Conservation (phyloP, 768 basidiomycete genomes). For the Mycena floridula region DNA sequence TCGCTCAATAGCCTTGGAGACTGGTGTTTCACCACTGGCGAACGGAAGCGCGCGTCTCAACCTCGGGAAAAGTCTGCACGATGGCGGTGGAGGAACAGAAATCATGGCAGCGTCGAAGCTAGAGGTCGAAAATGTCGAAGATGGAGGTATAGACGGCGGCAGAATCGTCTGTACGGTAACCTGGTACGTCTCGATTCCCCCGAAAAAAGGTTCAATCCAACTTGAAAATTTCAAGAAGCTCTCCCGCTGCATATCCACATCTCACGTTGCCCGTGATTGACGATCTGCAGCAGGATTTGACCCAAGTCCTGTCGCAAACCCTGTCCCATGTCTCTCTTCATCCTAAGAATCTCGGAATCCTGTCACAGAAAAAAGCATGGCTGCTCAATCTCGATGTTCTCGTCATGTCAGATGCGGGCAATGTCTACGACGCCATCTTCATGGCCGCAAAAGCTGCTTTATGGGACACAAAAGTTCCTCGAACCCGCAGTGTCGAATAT, state of each 20-base stretch:
- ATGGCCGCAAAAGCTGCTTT: conserved; percentile 74
- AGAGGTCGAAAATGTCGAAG: conserved; percentile 59
- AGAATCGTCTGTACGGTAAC: conserved; percentile 63
- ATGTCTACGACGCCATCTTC: conserved; percentile 72
- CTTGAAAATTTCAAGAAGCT: conserved; percentile 42
- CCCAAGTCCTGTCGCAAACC: conserved; percentile 53
- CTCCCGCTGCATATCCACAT: conserved; percentile 75
- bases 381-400: conserved; percentile 69
- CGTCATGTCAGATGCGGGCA: conserved; percentile 69
- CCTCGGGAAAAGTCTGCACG: conserved; percentile 53
- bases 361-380: conserved; percentile 66
- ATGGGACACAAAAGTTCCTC: conserved; percentile 76
- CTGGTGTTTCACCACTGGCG: conserved; percentile 72
- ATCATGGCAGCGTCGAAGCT: conserved; percentile 74
- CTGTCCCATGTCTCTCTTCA: conserved; percentile 63
- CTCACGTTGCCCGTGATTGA: conserved; percentile 59
- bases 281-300: conserved; percentile 71
- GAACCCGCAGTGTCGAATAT: conserved; percentile 67
- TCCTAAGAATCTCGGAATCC: conserved; percentile 56
- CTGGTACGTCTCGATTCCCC: conserved; percentile 51
- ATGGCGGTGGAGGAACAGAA: conserved; percentile 66
- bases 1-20: conserved; percentile 66
- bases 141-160: conserved; percentile 49
- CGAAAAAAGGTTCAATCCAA: too few species aligned
- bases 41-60: conserved; percentile 78